Evolutionary conservation across 257 asterid genomes (phyloP).

Genomic region (Nicotiana undulata): DNA sequence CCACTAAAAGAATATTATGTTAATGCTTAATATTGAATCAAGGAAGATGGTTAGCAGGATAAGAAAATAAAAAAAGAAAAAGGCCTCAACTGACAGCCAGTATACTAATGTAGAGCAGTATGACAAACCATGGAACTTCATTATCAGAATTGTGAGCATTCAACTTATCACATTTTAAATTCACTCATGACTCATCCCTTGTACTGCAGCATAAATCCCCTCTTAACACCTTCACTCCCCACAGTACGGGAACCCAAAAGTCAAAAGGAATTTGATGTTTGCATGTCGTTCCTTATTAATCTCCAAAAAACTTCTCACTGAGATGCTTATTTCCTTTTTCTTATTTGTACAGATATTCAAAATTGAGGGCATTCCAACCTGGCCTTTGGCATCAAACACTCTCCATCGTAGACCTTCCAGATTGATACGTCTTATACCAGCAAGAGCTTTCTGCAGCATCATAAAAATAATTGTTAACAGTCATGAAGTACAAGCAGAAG

Average conservation of each 20-base stretch:
- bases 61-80: neutral
- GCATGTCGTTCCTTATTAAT: neutral
- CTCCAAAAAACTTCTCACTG: neutral
- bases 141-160: neutral
- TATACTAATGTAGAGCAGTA: neutral
- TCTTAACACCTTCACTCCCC: neutral
- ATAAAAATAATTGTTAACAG: slow-evolving; percentile 1
- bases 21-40: neutral
- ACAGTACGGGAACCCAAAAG: neutral
- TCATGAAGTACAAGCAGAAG: slow-evolving; percentile 7
- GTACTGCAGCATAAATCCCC: neutral
- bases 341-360: neutral
- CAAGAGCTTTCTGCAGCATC: slow-evolving; percentile 69
- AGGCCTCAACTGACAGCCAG: neutral
- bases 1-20: neutral
- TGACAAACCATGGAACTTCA: neutral
- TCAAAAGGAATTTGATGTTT: neutral
- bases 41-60: neutral
- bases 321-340: neutral
- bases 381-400: slow-evolving; percentile 92
- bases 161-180: neutral
- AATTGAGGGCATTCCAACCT: slow-evolving; percentile 34
- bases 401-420: slow-evolving; percentile 95
- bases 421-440: slow-evolving; percentile 73
- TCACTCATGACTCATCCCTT: neutral